Conservation (phyloP, 495 filamentous ascomycete species). For the Penicillium ochrochloron region DNA sequence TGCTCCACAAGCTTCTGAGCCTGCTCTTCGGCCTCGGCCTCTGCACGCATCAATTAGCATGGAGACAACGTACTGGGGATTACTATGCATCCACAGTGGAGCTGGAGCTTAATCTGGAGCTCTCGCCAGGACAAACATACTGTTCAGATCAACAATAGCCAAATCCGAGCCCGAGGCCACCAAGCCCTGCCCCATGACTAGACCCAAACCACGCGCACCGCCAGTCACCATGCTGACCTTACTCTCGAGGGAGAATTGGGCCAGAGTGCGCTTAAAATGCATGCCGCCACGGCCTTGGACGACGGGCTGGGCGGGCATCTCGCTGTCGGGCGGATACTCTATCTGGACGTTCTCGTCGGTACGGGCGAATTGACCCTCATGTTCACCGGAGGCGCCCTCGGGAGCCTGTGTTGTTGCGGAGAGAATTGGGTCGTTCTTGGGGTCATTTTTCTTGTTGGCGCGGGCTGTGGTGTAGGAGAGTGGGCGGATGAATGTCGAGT, state of each 20-base stretch:
- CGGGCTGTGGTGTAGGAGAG: constrained; percentile 41
- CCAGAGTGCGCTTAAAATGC: constrained; percentile 73
- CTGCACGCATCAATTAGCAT: constrained; percentile 46
- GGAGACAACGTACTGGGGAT: no score
- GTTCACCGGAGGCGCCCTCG: constrained; percentile 35
- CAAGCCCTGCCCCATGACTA: constrained; percentile 91
- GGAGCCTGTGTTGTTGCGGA: constrained; percentile 41
- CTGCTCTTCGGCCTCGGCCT: constrained; percentile 81
- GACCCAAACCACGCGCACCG: constrained; percentile 80
- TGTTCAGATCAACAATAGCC: constrained; percentile 91
- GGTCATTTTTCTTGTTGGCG: constrained; percentile 31
- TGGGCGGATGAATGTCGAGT: constrained; percentile 23
- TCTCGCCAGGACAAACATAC: constrained; percentile 52
- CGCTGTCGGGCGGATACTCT: constrained; percentile 71
- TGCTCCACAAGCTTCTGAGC: constrained; percentile 71
- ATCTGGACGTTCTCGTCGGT: constrained; percentile 78
- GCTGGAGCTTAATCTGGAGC: background rate
- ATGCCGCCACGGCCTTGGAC: constrained; percentile 73
- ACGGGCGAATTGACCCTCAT: constrained; percentile 65
- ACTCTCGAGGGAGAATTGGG: constrained; percentile 77
- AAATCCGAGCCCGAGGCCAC: constrained; percentile 86
- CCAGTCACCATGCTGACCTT: constrained; percentile 82
- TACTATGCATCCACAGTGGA: background rate
- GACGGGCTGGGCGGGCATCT: constrained; percentile 67
- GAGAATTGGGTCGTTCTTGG: constrained; percentile 36